These are phyloP conservation scores for Oxyria digyna DNA, from an alignment of 148 eudicot species.

Conservation along the genomic window DNA sequence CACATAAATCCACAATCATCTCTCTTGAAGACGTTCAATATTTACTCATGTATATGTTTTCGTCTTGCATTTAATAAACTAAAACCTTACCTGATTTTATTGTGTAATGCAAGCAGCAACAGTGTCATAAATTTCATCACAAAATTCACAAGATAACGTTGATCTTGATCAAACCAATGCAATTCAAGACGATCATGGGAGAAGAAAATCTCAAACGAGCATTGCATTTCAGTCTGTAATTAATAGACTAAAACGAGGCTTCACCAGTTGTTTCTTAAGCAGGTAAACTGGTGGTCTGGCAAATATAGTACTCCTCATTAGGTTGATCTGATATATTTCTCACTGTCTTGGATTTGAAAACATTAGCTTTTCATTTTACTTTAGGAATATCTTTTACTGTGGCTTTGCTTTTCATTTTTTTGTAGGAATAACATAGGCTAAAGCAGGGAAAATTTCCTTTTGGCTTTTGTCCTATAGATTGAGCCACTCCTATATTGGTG, in stretches of 20 bases:
- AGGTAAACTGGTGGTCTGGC: no score
- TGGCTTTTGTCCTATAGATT: background rate
- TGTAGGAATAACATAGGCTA: background rate
- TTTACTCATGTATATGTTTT: background rate
- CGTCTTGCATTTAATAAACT: background rate
- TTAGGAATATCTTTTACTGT: background rate
- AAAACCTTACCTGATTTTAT: background rate
- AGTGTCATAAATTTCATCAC: slow-evolving; percentile 15
- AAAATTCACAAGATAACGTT: slow-evolving; percentile 19
- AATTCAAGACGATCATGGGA: slow-evolving; percentile 5
- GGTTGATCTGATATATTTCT: no score
- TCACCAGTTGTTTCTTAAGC: no score
- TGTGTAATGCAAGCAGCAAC: slow-evolving; percentile 25
- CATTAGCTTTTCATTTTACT: no score
- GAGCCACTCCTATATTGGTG: background rate
- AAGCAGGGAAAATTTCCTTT: background rate
- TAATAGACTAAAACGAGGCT: no score
- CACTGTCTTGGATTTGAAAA: no score
- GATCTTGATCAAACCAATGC: slow-evolving; percentile 9
- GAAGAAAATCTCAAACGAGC: slow-evolving; percentile 11
- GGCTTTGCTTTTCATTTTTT: background rate
- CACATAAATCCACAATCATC: slow-evolving; percentile 25
- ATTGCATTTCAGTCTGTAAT: no score
- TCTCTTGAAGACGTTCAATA: slow-evolving; percentile 30
- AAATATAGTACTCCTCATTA: no score